Base-by-base conservation (phyloP, 352 stramenopile species). In the Phytophthora crassamura region DNA sequence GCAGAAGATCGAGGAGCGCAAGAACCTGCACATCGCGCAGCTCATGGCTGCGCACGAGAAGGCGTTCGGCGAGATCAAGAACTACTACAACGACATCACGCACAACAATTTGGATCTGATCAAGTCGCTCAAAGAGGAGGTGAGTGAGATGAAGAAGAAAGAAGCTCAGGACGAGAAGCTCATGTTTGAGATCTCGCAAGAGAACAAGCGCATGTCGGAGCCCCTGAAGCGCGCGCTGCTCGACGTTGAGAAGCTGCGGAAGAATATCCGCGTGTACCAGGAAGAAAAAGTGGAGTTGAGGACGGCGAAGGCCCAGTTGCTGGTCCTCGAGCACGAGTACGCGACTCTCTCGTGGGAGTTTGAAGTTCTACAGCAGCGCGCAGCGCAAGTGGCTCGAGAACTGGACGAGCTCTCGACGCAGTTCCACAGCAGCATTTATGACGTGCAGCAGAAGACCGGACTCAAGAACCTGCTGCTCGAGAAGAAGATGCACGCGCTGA, bases 11-110 rank as follows among this genome's bases (percentile, higher is more conserved):
- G 94, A 98, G 64, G 89, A 98, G 66, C 74, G 78, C 42, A 98
- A 98, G 69, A 95, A 98, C 70, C 59, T 82, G 43, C 94, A 98
- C 65, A 98, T 98, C 42, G 87, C 91, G 14, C 72, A 87, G 53
- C 82, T 98, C 51, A 98, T 98, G 91, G 87, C 89, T 12, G 82
- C 83, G 3, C 95, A 98, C 65, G 89, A 98, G 63, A 96, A 98
- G 59, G 93, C 93, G 5, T 98, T 98, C 68, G 82, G 83, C 1
- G 95, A 98, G 64, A 98, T 98, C 75, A 98, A 98, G 63, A 97
- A 97, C 56, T 98, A 98, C 77, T 98, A 98, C 88, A 98, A 97
- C 72, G 94, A 98, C 62, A 98, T 98, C 61, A 98, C 94, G 38
- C 95, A 98, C 74, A 98, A 98, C 69, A 98, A 98, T 71, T 68